phyloP scores from a whole-genome alignment of 495 filamentous ascomycete species.

The Thozetella sp. region DNA sequence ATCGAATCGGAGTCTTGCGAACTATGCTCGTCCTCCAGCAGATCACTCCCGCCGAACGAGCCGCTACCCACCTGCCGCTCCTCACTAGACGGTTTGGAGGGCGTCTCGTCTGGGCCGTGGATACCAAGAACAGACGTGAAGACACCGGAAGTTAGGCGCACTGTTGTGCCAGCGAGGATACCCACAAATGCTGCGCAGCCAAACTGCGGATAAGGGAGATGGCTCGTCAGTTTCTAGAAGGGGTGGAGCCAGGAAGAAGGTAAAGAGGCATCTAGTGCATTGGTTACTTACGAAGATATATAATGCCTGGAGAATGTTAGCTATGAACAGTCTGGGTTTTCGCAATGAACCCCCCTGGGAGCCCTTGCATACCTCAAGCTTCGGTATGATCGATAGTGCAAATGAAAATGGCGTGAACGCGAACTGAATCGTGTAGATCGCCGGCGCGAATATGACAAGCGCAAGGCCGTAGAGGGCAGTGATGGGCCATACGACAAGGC shows the following conservation, averaged over 20 bases:
- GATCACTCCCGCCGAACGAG: not conserved
- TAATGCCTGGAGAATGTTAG: slow-evolving; percentile 47
- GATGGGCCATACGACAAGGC: slow-evolving; percentile 6
- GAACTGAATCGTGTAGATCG: slow-evolving; percentile 32
- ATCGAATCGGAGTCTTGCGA: not conserved
- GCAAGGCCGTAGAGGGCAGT: slow-evolving; percentile 16
- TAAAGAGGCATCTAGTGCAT: not conserved
- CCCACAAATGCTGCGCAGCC: slow-evolving; percentile 62
- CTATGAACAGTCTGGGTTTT: not conserved
- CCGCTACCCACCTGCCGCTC: not conserved
- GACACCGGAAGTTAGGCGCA: slow-evolving; percentile 44
- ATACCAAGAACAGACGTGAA: slow-evolving; percentile 41
- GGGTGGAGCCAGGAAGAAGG: not conserved
- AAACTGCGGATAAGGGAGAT: slow-evolving; percentile 30
- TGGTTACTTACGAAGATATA: slow-evolving; percentile 53
- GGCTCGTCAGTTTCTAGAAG: not conserved
- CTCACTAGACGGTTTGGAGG: not conserved
- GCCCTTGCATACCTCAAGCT: slow-evolving; percentile 62
- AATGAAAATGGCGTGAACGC: slow-evolving; percentile 13
- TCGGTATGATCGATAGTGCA: slow-evolving; percentile 44
- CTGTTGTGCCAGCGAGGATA: slow-evolving; percentile 44
- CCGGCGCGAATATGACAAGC: slow-evolving; percentile 30
- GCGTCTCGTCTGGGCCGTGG: not conserved
- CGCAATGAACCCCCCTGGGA: too few species aligned
- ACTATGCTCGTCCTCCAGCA: slow-evolving; percentile 10